Evolutionary conservation across 352 stramenopile genomes (phyloP).

Genomic region (Globisporangium polare): DNA sequence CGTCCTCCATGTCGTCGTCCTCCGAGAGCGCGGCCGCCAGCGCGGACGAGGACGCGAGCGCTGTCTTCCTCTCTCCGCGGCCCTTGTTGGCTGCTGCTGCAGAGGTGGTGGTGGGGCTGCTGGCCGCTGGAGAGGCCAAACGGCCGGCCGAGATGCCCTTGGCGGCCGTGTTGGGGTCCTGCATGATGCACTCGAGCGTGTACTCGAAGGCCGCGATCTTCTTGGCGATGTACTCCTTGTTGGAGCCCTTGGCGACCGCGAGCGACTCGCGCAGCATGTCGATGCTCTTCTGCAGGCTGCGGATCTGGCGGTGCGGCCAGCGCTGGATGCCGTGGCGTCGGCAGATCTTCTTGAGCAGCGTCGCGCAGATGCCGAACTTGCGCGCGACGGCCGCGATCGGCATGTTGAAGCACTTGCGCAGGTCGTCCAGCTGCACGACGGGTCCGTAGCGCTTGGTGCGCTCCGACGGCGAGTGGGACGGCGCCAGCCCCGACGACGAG

Average conservation of each 20-base stretch:
- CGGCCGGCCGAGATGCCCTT: slow-evolving; percentile 65
- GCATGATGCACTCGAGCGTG: slow-evolving; percentile 79
- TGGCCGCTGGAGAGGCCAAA: slow-evolving; percentile 39
- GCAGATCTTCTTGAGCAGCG: slow-evolving; percentile 84
- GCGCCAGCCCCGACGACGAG: slow-evolving; percentile 11
- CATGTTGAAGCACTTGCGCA: slow-evolving; percentile 83
- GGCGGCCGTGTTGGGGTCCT: slow-evolving; percentile 71
- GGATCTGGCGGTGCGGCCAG: slow-evolving; percentile 83
- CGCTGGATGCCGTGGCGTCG: slow-evolving; percentile 76
- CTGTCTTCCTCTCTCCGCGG: slow-evolving; percentile 20
- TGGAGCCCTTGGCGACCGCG: slow-evolving; percentile 62
- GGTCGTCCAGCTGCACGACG: slow-evolving; percentile 67
- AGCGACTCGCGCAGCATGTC: slow-evolving; percentile 76
- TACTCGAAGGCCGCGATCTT: slow-evolving; percentile 81
- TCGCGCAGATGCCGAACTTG: slow-evolving; percentile 86
- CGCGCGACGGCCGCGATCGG: slow-evolving; percentile 73
- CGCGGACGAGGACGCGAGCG: slow-evolving; percentile 23
- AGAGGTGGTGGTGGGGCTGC: not conserved
- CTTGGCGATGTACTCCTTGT: slow-evolving; percentile 78
- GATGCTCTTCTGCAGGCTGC: slow-evolving; percentile 79
- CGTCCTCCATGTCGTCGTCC: slow-evolving; percentile 20
- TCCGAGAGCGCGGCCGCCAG: slow-evolving; percentile 35
- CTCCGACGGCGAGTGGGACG: slow-evolving; percentile 29
- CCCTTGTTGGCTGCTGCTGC: not conserved
- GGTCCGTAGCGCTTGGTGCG: slow-evolving; percentile 59